These are phyloP conservation scores for Hippophae tibetana DNA, from an alignment of 306 rosid genomes.

Conservation along the genomic window DNA sequence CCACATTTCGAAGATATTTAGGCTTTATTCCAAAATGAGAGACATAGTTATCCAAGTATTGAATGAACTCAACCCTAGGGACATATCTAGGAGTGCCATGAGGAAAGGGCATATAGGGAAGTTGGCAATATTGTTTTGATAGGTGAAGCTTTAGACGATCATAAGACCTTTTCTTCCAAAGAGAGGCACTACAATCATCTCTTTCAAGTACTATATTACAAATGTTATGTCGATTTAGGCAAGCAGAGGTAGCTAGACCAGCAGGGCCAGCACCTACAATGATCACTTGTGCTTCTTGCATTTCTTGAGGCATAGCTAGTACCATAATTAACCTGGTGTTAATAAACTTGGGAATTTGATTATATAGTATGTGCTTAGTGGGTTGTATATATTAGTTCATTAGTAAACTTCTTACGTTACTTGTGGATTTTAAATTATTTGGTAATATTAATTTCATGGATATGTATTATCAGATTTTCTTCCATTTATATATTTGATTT, in stretches of 20 bases:
- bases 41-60: conserved; percentile 44
- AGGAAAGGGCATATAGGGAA: conserved; percentile 46
- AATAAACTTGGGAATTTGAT: too few relatives aligned
- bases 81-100: conserved; percentile 25
- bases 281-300: too few relatives aligned
- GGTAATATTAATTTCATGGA: too few relatives aligned
- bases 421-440: too few relatives aligned
- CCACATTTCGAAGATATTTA: conserved; percentile 17
- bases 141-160: conserved; percentile 34
- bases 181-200: conserved; percentile 40
- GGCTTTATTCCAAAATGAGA: conserved; percentile 17
- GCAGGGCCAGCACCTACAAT: conserved; percentile 44
- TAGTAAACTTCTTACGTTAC: too few relatives aligned
- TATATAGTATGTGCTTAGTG: too few relatives aligned
- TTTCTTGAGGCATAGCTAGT: too few relatives aligned
- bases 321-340: too few relatives aligned
- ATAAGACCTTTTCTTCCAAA: conserved; percentile 44
- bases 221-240: conserved; percentile 20
- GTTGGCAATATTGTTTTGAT: conserved; percentile 41
- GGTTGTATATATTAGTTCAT: too few relatives aligned
- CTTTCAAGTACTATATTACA: conserved; percentile 34
- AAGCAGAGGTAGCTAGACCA: conserved; percentile 38
- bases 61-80: conserved; percentile 30
- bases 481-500: too few relatives aligned
- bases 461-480: too few relatives aligned